A percentile compares a stretch with the other conserved stretches of the same genome.
phyloP scores from a whole-genome alignment of 2,329 filamentous ascomycete genomes.

The Paraphaeosphaeria minitans region DNA sequence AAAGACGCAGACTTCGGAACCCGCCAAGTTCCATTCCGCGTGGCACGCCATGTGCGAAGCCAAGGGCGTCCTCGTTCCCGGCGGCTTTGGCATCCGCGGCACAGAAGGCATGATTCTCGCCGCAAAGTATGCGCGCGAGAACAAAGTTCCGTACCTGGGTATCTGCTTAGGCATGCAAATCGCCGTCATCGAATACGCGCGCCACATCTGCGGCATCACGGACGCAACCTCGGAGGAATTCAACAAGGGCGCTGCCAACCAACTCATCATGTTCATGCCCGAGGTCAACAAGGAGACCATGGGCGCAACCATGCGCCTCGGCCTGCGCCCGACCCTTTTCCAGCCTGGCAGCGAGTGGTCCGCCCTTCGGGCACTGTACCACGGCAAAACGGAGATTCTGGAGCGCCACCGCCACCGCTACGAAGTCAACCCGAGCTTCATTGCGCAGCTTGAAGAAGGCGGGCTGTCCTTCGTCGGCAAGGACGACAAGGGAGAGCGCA shows the following conservation, averaged over 20 bases:
- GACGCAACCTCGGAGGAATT: slow-evolving; percentile 64
- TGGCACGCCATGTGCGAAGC: slow-evolving; percentile 81
- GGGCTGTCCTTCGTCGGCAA: slow-evolving; percentile 80
- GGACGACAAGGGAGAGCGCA: slow-evolving; percentile 76
- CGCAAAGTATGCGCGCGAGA: slow-evolving; percentile 83
- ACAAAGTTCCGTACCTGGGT: slow-evolving; percentile 81
- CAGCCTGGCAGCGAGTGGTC: slow-evolving; percentile 78
- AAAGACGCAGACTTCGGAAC: slow-evolving; percentile 63
- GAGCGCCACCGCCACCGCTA: slow-evolving; percentile 90
- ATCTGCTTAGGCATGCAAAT: slow-evolving; percentile 94
- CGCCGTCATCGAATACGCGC: slow-evolving; percentile 86
- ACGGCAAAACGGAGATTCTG: slow-evolving; percentile 52
- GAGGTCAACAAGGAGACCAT: slow-evolving; percentile 78
- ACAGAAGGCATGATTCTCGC: slow-evolving; percentile 89
- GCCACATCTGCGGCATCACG: slow-evolving; percentile 71
- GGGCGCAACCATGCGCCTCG: slow-evolving; percentile 87
- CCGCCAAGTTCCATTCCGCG: slow-evolving; percentile 79
- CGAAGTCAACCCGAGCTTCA: slow-evolving; percentile 83
- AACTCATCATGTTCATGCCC: slow-evolving; percentile 89
- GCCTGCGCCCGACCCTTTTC: slow-evolving; percentile 75
- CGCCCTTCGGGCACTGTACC: slow-evolving; percentile 76
- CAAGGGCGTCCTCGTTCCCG: slow-evolving; percentile 70
- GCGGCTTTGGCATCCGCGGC: slow-evolving; percentile 81
- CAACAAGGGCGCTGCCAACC: slow-evolving; percentile 64
- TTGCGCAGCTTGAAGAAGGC: slow-evolving; percentile 68